These are phyloP conservation scores for Termitomyces sp. DNA, from an alignment of 768 basidiomycete genomes.

Conservation along the genomic window DNA sequence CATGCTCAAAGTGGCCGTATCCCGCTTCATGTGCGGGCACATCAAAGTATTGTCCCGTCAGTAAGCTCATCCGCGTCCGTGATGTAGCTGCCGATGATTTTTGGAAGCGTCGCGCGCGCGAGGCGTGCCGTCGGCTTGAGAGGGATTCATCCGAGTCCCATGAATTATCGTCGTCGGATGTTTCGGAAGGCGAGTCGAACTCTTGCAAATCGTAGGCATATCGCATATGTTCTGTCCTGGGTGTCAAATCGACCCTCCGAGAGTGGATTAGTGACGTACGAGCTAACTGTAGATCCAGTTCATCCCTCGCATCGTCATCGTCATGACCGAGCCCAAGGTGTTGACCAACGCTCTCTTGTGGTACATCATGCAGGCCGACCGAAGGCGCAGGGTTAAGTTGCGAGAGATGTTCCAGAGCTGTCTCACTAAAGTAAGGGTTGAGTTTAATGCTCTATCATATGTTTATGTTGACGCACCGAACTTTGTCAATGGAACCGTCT, in stretches of 20 bases:
- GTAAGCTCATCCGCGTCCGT: constrained; percentile 62
- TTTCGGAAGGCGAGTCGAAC: constrained; percentile 38
- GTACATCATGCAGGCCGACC: constrained; percentile 80
- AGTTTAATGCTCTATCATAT: neutral
- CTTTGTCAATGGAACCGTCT: constrained; percentile 74
- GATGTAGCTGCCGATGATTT: constrained; percentile 13
- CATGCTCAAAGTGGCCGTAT: constrained; percentile 35
- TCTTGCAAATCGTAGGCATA: constrained; percentile 59
- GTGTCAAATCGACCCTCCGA: neutral
- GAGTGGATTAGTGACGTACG: constrained; percentile 39
- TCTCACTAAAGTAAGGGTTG: constrained; percentile 16
- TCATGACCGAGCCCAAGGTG: constrained; percentile 54
- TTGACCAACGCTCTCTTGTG: constrained; percentile 57
- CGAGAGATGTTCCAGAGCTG: constrained; percentile 36
- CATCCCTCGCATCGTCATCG: constrained; percentile 49
- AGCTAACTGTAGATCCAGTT: constrained; percentile 60
- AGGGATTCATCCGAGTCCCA: constrained; percentile 33
- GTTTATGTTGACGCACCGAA: constrained; percentile 48
- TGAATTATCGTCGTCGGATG: constrained; percentile 37
- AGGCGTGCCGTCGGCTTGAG: constrained; percentile 30
- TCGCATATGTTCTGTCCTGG: constrained; percentile 50
- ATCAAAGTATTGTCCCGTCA: constrained; percentile 57
- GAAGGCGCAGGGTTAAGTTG: constrained; percentile 61
- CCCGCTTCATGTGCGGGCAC: constrained; percentile 39
- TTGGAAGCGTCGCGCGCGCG: constrained; percentile 9